Percentiles rank a stretch among this genome's conserved stretches.
Evolutionary conservation across 768 basidiomycete genomes (phyloP).

Genomic region (Podaxis sp.): DNA sequence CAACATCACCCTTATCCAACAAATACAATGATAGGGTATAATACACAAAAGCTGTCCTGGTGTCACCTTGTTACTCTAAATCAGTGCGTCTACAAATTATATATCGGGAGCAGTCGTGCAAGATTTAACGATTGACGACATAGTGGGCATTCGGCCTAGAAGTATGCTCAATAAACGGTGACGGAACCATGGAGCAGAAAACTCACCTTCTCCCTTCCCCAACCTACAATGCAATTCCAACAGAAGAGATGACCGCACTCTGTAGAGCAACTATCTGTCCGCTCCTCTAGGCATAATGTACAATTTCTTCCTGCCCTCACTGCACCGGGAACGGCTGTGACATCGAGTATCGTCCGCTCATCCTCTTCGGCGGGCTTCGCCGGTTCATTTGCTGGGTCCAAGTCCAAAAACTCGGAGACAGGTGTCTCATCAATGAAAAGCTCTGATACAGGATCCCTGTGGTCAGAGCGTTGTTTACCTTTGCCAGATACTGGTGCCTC

Average conservation of each 20-base stretch:
- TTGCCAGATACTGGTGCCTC: constrained; percentile 22
- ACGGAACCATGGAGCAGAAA: not conserved
- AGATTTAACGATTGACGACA: constrained; percentile 78
- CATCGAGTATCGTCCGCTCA: constrained; percentile 62
- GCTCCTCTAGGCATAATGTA: constrained; percentile 82
- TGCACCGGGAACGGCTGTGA: constrained; percentile 51
- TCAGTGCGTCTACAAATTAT: constrained; percentile 60
- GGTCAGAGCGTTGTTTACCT: constrained; percentile 25
- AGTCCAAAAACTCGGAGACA: constrained; percentile 55
- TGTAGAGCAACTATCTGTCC: constrained; percentile 78
- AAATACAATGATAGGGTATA: constrained; percentile 29
- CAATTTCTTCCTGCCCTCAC: constrained; percentile 66
- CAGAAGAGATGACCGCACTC: constrained; percentile 92
- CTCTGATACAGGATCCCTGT: constrained; percentile 28
- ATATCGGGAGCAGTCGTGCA: constrained; percentile 72
- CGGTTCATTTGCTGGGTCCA: constrained; percentile 52
- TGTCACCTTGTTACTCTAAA: not conserved
- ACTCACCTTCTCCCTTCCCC: constrained; percentile 83
- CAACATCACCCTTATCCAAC: constrained; percentile 97
- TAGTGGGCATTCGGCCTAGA: constrained; percentile 80
- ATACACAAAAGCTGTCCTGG: not conserved
- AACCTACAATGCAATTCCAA: constrained; percentile 86
- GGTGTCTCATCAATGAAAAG: constrained; percentile 60
- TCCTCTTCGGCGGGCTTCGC: constrained; percentile 68
- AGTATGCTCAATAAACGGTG: constrained; percentile 9